A percentile compares a stretch with the other conserved stretches of the same genome.
phyloP scores from a whole-genome alignment of 2,329 filamentous ascomycete genomes.

The Cladosporium sphaerospermum region DNA sequence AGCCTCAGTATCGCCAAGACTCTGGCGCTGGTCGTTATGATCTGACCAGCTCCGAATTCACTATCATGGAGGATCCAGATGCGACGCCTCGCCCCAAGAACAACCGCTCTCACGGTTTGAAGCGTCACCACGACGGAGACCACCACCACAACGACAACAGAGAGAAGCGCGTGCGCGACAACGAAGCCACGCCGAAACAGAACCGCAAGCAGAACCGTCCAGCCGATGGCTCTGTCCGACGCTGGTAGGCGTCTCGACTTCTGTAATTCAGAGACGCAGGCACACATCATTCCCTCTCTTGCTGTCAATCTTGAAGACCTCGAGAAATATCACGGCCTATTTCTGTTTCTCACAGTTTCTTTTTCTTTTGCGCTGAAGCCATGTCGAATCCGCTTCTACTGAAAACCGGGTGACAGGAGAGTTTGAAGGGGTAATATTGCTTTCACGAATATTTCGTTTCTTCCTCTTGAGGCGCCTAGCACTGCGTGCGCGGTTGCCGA shows the following conservation, averaged over 20 bases:
- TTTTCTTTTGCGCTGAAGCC: too few relatives aligned
- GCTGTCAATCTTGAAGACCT: too few relatives aligned
- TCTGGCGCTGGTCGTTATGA: slow-evolving; percentile 14
- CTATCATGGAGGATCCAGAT: slow-evolving; percentile 16
- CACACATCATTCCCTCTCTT: too few relatives aligned
- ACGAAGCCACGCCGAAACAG: slow-evolving; percentile 19
- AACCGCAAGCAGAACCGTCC: slow-evolving; percentile 12
- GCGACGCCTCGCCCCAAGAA: slow-evolving; percentile 16
- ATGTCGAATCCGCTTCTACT: too few relatives aligned
- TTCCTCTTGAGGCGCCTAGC: too few relatives aligned
- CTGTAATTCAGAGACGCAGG: too few relatives aligned
- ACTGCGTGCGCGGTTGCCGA: too few relatives aligned
- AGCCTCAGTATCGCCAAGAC: slow-evolving; percentile 16
- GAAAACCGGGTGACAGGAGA: too few relatives aligned
- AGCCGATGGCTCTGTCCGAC: neutral
- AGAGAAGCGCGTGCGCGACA: slow-evolving; percentile 12
- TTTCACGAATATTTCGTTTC: too few relatives aligned
- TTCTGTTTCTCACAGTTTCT: too few relatives aligned
- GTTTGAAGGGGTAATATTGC: too few relatives aligned
- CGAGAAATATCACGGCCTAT: too few relatives aligned
- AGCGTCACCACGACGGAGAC: slow-evolving; percentile 18
- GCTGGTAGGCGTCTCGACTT: neutral
- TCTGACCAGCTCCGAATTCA: slow-evolving; percentile 13
- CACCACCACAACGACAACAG: slow-evolving; percentile 6
- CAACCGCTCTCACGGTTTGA: slow-evolving; percentile 14